Evolutionary conservation across 305 asterid genomes (phyloP), one percentile per base, ranked within the genome.

Genomic region (Fraxinus velutina): DNA sequence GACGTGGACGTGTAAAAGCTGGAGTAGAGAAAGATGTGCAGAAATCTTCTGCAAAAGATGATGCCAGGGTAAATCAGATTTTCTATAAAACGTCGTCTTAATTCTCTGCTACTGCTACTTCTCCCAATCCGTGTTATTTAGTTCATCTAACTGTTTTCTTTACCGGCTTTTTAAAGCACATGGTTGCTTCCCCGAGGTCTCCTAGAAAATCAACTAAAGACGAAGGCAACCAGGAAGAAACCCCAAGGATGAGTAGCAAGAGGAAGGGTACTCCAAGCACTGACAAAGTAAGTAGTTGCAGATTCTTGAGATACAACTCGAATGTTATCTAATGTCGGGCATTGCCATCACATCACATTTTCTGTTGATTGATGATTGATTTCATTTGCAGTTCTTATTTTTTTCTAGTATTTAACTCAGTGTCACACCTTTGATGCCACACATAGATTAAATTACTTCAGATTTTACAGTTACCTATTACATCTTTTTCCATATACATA

Each of bases 201-300:
- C 89, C 88, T 64, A 73, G 81, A 81, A 91, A 86, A 86, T 85
- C 94, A 80, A 78, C 87, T 75, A 89, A 89, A 86, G 89, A 78
- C 81, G 90, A 90, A 78, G 89, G 44, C 79, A 83, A 60, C 78
- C 80, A 74, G 79, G 96, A 92, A 86, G 97, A 92, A 85, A 89
- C 86, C 77, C 88, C 89, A 32, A 86, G 78, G 89, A 84, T n/a
- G 78, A 87, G 82, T 84, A 30, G 89, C 83, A 96, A 92, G 93
- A 88, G 93, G 82, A 90, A 94, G 84, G 90, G 85, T 60, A 79
- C 92, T 76, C 87, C 89, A 30, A 92, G 89, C 86, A 86, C 87
- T 76, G 91, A 87, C 76, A 90, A 93, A 82, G 99, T 92, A 88
- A 29, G 86, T 60, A 78, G 74, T 75, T 70, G 75, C 42, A 44